Evolutionary conservation across 2,329 filamentous ascomycete species (phyloP), one percentile per base, ranked within the genome.

Genomic region (Calonectria henricotiae): DNA sequence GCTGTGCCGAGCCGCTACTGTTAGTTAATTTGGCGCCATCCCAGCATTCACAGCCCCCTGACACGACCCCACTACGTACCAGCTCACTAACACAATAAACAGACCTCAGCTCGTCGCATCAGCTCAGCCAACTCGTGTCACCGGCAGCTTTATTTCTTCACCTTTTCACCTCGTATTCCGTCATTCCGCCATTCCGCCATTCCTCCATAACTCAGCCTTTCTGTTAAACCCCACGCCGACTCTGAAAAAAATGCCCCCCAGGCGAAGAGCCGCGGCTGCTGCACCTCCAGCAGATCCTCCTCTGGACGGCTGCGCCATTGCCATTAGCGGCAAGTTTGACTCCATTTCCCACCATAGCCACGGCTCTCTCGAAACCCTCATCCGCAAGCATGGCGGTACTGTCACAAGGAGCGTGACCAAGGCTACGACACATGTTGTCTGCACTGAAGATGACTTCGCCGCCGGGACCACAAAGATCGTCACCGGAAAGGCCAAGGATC

Each of bases 321-420:
- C 86, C 25, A 79, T 92, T 30, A 91, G 89, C 67, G 92, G 92
- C 70, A 87, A 87, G 5, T 91, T 93, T 73, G 81, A 86, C 1
- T 83, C 84, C 6, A 80, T 84, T 30, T 88, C 85, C 3, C 90
- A 93, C 71, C 90, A 93, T 71, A 79, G 80, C 20, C 79, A 93
- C 70, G 74, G 79, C 6, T 79, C 80, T 0, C 79, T 91, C 5
- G 85, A 89, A 71, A 77, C 80, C 25, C 80, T 85, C 55, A 82
- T 90, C 64, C 81, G 78, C 12, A 74, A 79, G 4, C 83, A 90
- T 7, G 90, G 90, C 20, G 90, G 84, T 9, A 78, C 77, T 3
- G 79, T 87, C 37, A 83, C 83, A 27, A 85, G 82, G 71, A 82
- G 83, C 5, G 83, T 92, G 55, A 86, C 85, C 4, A 79, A 84